A percentile compares a stretch with the other conserved stretches of the same genome.
phyloP scores from a whole-genome alignment of 148 eudicot species.

The Cornus suecica region DNA sequence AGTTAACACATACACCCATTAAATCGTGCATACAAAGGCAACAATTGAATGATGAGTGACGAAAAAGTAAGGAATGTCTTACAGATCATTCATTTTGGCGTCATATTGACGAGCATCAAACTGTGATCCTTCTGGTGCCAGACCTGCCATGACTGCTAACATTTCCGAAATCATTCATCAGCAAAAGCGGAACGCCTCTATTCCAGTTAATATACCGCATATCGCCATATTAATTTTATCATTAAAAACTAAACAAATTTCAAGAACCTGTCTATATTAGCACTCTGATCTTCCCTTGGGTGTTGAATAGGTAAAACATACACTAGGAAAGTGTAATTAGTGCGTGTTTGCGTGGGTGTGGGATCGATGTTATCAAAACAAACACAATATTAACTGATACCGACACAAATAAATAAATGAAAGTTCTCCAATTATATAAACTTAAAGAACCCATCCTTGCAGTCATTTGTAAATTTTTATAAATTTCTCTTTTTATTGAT shows the following conservation, averaged over 20 bases:
- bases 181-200: neutral
- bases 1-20: neutral
- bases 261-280: no score
- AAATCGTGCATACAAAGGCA: neutral
- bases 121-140: slow-evolving; percentile 25
- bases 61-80: neutral
- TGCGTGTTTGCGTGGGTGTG: neutral
- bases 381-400: neutral
- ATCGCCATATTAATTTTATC: no score
- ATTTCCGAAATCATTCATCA: neutral
- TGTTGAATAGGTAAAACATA: no score
- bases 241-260: no score
- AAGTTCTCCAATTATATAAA: neutral
- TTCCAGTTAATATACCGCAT: no score
- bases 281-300: no score
- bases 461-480: neutral
- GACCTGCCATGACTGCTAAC: slow-evolving; percentile 31
- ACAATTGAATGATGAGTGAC: neutral
- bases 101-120: slow-evolving; percentile 31
- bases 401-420: neutral
- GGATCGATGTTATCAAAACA: no score
- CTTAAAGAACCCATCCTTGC: neutral
- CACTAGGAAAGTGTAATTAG: no score
- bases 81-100: slow-evolving; percentile 30
- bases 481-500: neutral